Evolutionary conservation across 306 rosid genomes (phyloP).

Genomic region (Leucaena leucocephala): DNA sequence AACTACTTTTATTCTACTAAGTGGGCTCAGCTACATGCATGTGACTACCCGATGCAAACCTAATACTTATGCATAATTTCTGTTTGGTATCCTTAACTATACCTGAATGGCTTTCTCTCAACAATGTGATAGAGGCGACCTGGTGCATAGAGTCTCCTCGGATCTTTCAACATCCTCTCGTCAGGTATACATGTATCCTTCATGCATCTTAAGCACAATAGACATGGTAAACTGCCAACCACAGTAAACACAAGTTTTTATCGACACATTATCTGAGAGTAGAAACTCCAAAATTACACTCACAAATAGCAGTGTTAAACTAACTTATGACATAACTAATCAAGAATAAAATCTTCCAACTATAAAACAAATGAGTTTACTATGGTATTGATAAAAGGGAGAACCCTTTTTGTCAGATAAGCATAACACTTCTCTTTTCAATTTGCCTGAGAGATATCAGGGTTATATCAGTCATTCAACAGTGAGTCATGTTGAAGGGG

Average conservation of each 20-base stretch:
- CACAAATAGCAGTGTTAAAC: background rate
- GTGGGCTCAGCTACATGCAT: background rate
- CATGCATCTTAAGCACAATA: slow-evolving; percentile 79
- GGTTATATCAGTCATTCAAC: slow-evolving; percentile 4
- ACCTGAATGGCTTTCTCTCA: slow-evolving; percentile 93
- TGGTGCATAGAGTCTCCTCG: slow-evolving; percentile 93
- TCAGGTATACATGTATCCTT: slow-evolving; percentile 85
- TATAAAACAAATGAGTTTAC: background rate
- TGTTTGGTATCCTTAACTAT: slow-evolving; percentile 23
- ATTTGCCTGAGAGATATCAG: background rate
- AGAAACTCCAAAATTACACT: slow-evolving; percentile 4
- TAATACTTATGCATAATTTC: slow-evolving; percentile 16
- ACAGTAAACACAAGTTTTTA: slow-evolving; percentile 29
- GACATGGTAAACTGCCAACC: slow-evolving; percentile 79
- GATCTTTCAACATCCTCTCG: slow-evolving; percentile 87
- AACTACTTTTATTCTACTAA: background rate
- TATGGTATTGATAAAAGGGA: background rate
- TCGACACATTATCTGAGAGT: slow-evolving; percentile 17
- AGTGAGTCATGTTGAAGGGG: background rate
- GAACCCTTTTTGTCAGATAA: background rate
- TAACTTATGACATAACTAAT: slow-evolving; percentile 8
- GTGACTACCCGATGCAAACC: background rate
- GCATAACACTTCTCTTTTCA: background rate
- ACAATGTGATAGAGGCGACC: slow-evolving; percentile 96
- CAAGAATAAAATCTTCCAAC: background rate